phyloP scores from a whole-genome alignment of 2,329 filamentous ascomycete species.

The Neopestalotiopsis sp. region DNA sequence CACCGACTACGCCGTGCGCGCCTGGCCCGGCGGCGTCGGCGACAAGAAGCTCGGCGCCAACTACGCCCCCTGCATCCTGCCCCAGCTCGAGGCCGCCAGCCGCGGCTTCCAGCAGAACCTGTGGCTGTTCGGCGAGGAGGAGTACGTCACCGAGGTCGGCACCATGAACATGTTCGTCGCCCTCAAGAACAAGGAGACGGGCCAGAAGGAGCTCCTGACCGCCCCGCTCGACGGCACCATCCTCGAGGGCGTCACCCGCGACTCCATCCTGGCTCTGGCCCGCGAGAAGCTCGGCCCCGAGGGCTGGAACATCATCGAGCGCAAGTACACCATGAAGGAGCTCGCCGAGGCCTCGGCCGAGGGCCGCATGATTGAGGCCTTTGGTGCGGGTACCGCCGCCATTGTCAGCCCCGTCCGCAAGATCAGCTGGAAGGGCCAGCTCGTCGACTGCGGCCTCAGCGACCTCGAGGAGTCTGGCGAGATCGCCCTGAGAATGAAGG shows the following conservation, averaged over 20 bases:
- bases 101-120: conserved; percentile 97
- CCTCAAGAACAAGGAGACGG: conserved; percentile 83
- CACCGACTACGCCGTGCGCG: conserved; percentile 94
- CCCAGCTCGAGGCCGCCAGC: conserved; percentile 88
- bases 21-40: conserved; percentile 96
- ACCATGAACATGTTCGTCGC: conserved; percentile 99
- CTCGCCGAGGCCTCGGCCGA: conserved; percentile 81
- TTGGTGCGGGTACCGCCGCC: conserved; percentile 91
- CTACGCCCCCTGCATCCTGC: conserved; percentile 99
- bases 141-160: conserved; percentile 95
- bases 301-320: conserved; percentile 88
- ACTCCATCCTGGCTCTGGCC: conserved; percentile 87
- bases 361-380: conserved; percentile 88
- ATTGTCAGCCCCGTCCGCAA: conserved; percentile 89
- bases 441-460: conserved; percentile 83
- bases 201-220: conserved; percentile 91
- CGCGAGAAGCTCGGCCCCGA: conserved; percentile 81
- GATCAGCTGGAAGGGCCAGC: conserved; percentile 85
- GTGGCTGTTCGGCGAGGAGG: conserved; percentile 95
- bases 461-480: conserved; percentile 86
- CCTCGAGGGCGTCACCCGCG: conserved; percentile 90
- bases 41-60: conserved; percentile 99
- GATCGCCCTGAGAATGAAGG: conserved; percentile 85
- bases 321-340: conserved; percentile 91
- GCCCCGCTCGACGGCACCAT: conserved; percentile 96